Percentiles rank a stretch among this genome's conserved stretches.
Evolutionary conservation across 176 grass and related monocot species (phyloP).

Genomic region (Alloteropsis semialata): DNA sequence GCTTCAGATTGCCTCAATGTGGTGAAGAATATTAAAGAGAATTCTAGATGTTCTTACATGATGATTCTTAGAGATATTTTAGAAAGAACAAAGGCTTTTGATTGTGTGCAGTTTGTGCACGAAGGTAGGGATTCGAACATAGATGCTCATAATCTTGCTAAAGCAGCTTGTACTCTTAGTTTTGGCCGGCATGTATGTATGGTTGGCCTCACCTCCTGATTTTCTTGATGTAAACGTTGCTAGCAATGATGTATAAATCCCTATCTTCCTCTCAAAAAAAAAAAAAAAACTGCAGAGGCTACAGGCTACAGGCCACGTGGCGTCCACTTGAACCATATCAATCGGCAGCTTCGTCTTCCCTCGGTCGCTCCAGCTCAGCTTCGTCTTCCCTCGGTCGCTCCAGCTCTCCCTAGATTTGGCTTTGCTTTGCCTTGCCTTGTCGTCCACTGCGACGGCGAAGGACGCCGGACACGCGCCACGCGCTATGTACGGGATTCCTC

Average conservation of each 20-base stretch:
- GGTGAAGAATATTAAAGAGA: too few species aligned
- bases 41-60: too few species aligned
- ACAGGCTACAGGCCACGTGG: too few species aligned
- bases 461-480: neutral
- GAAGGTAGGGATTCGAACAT: too few species aligned
- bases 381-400: neutral
- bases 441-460: neutral
- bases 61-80: too few species aligned
- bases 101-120: too few species aligned
- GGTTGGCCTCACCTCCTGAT: neutral
- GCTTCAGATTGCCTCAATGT: too few species aligned
- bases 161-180: too few species aligned
- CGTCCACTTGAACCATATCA: neutral
- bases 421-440: neutral
- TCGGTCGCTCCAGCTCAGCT: neutral
- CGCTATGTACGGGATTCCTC: slow-evolving; percentile 25
- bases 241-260: neutral
- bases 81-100: too few species aligned
- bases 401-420: neutral
- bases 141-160: too few species aligned
- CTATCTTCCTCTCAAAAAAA: neutral
- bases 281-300: too few species aligned
- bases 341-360: neutral
- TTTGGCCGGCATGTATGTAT: neutral
- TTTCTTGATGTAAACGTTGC: neutral